A percentile compares a stretch with the other conserved stretches of the same genome.
Conservation (phyloP, 139 green algal species). For the Chlorella sp. region DNA sequence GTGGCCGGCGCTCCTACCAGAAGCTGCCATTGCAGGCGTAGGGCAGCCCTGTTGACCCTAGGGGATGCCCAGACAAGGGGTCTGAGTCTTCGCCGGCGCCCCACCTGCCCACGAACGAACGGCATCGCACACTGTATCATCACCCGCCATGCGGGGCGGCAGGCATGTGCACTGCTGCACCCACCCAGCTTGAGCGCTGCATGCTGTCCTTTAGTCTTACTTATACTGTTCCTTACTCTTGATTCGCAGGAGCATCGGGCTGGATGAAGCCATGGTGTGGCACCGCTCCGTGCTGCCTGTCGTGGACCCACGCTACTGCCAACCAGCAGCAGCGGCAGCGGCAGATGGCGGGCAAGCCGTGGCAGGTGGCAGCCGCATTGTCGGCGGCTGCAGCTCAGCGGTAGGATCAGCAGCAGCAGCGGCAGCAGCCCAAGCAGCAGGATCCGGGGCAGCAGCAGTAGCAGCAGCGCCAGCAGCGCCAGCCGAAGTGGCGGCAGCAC, state of each 20-base stretch:
- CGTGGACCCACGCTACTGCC: conserved; percentile 17
- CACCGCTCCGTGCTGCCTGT: conserved; percentile 61
- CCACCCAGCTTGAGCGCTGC: too few species aligned
- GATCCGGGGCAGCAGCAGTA: background rate
- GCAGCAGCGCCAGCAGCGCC: background rate
- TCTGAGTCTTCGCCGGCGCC: too few species aligned
- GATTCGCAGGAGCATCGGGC: conserved; percentile 58
- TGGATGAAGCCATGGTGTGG: conserved; percentile 78
- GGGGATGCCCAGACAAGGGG: too few species aligned
- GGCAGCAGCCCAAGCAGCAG: background rate
- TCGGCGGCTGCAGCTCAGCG: background rate
- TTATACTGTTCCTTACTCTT: too few species aligned
- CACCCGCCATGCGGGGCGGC: too few species aligned
- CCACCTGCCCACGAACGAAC: too few species aligned
- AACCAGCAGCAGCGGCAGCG: background rate
- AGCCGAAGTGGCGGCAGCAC: background rate
- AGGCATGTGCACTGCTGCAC: too few species aligned
- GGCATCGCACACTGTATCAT: too few species aligned
- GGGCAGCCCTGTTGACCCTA: too few species aligned
- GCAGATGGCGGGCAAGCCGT: background rate
- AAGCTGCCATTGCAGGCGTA: too few species aligned
- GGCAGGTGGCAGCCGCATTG: background rate
- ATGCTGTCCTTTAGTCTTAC: too few species aligned
- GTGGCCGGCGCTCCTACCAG: background rate
- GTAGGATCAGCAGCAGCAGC: too few species aligned